Evolutionary conservation across 2,329 filamentous ascomycete species (phyloP), one percentile per base, ranked within the genome.

Genomic region (Verruconis gallopava): DNA sequence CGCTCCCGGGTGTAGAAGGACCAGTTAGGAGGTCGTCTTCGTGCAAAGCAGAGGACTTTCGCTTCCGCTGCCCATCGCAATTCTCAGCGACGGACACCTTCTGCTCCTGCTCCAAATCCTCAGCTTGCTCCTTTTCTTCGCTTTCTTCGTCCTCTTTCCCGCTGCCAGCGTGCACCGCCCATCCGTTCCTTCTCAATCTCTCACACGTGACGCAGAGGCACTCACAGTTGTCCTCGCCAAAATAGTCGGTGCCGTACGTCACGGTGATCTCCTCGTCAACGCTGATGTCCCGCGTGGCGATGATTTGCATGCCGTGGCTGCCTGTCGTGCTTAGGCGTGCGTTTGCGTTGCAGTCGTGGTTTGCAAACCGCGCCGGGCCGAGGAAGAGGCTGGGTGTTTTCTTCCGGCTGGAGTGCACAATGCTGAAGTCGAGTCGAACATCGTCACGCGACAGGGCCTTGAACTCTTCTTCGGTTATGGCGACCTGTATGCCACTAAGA

Each of bases 321-420:
- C 86, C 85, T 25, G 77, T 81, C 25, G 85, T 95, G 51, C 84
- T 80, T 35, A 98, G 72, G 55, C 79, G 76, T 5, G 88, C 88
- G 64, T 96, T 98, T 21, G 91, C 85, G 50, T 82, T 74, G 63
- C 91, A 98, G 60, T 98, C 91, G 62, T 98, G 91, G 56, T 98
- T 98, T 19, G 91, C 86, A 59, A 98, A 96, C 39, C 91, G 79
- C 22, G 91, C 91, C 5, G 91, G 93, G 0, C 91, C 91, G 57
- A 98, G 79, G 57, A 98, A 96, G 33, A 98, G 67, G 40, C 85
- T 93, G 21, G 88, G 82, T 46, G 81, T 81, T 63, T 93, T 95
- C 62, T 83, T 89, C 45, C 91, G 75, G 50, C 85, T 89, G 47
- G 88, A 94, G 55, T 95, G 83, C 21, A 98, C 88, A 48, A 98